Conservation (phyloP, 805 yeast genomes). For the Starmerella geochares region DNA sequence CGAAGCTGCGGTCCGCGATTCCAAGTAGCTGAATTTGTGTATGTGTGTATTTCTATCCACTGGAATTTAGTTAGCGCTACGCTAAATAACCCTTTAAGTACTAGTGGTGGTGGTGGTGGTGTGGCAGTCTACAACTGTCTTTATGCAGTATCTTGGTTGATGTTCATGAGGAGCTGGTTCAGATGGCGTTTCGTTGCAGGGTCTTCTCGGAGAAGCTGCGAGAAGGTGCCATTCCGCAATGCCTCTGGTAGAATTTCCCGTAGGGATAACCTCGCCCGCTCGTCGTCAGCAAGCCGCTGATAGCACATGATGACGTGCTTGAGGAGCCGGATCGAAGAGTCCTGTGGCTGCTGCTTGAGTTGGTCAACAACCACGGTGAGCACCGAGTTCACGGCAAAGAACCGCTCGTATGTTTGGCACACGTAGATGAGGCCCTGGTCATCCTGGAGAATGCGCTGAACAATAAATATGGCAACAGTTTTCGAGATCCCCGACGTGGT, state of each 20-base stretch:
- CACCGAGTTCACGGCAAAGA: constrained; percentile 86
- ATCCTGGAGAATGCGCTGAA: constrained; percentile 84
- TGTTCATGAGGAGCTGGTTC: constrained; percentile 65
- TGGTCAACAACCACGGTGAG: constrained; percentile 82
- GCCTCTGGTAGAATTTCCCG: constrained; percentile 79
- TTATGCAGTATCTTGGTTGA: constrained; percentile 27
- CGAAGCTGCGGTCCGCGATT: no score
- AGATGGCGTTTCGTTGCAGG: constrained; percentile 78
- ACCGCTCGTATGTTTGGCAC: constrained; percentile 90
- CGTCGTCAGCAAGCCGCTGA: constrained; percentile 76
- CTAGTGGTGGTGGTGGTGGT: no score
- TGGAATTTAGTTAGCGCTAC: no score
- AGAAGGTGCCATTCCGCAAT: constrained; percentile 76
- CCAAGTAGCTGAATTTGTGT: no score
- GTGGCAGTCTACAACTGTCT: no score
- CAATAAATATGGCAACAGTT: constrained; percentile 92
- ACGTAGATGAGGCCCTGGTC: constrained; percentile 85
- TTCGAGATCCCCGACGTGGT: constrained; percentile 85
- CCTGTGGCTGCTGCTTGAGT: constrained; percentile 49
- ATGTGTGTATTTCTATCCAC: no score
- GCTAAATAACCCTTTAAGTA: no score
- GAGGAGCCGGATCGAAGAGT: constrained; percentile 61
- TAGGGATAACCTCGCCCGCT: constrained; percentile 80
- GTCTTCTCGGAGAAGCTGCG: constrained; percentile 70
- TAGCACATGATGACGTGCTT: constrained; percentile 94